Percentiles rank a stretch among this genome's conserved stretches.
Evolutionary conservation across 2,329 filamentous ascomycete genomes (phyloP).

Genomic region (Aphanocladium album): DNA sequence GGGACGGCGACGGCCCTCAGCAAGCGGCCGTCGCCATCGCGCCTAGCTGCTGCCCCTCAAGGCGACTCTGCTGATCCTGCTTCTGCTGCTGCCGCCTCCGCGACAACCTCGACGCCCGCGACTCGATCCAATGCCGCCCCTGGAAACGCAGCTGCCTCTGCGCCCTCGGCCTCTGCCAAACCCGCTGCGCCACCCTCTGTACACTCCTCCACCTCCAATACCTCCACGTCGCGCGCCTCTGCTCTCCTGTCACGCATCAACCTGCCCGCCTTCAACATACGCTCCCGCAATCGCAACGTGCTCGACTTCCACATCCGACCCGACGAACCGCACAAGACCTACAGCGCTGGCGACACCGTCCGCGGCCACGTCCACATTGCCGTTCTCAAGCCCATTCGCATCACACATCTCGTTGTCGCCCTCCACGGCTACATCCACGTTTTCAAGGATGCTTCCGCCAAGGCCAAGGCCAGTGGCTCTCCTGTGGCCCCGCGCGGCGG

Average conservation of each 20-base stretch:
- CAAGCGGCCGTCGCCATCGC: too few species aligned
- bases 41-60: not conserved
- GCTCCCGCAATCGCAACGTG: slow-evolving; percentile 57
- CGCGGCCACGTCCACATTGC: slow-evolving; percentile 68
- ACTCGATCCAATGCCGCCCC: slow-evolving; percentile 14
- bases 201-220: slow-evolving; percentile 14
- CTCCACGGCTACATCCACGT: slow-evolving; percentile 77
- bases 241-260: slow-evolving; percentile 49
- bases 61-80: not conserved
- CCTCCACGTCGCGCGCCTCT: slow-evolving; percentile 23
- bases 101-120: slow-evolving; percentile 9
- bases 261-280: slow-evolving; percentile 44
- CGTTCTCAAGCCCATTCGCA: slow-evolving; percentile 66
- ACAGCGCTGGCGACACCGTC: slow-evolving; percentile 69
- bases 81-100: not conserved
- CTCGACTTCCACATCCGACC: slow-evolving; percentile 74
- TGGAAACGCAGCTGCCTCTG: not conserved
- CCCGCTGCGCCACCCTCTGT: slow-evolving; percentile 19
- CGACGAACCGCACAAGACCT: slow-evolving; percentile 72
- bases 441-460: slow-evolving; percentile 62
- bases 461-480: slow-evolving; percentile 44
- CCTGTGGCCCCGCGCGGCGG: slow-evolving; percentile 37
- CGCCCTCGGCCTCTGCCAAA: slow-evolving; percentile 32
- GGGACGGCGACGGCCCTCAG: too few species aligned
- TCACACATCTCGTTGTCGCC: slow-evolving; percentile 75